Conservation (phyloP, 371 early-diverging fungal genomes). For the Circinella minor region DNA sequence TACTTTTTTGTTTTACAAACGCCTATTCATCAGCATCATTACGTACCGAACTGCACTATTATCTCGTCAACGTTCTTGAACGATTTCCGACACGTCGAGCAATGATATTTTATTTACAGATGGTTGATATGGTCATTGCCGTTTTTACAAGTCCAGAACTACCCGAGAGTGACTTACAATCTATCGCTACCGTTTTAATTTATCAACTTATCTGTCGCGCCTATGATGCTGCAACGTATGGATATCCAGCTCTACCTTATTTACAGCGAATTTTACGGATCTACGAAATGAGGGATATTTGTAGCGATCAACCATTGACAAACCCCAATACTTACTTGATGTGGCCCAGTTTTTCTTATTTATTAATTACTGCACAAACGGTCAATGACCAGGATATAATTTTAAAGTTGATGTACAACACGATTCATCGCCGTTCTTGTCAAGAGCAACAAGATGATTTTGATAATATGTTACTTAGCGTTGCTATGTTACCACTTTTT, state of each 20-base stretch:
- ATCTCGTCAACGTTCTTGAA: slow-evolving; percentile 11
- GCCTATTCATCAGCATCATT: background rate
- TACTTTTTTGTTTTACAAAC: slow-evolving; percentile 25
- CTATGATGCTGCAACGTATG: slow-evolving; percentile 25
- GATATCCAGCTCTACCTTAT: slow-evolving; percentile 22
- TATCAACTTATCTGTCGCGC: slow-evolving; percentile 28
- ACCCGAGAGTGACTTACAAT: slow-evolving; percentile 14
- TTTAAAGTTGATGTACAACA: slow-evolving; percentile 34
- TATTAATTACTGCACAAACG: slow-evolving; percentile 53
- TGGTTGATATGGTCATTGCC: slow-evolving; percentile 12
- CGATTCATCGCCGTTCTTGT: background rate
- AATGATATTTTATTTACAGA: slow-evolving; percentile 10
- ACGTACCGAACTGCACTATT: slow-evolving; percentile 4
- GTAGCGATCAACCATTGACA: slow-evolving; percentile 11
- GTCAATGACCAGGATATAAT: slow-evolving; percentile 49
- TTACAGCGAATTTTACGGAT: slow-evolving; percentile 24
- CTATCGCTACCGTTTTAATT: slow-evolving; percentile 19
- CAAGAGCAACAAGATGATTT: background rate
- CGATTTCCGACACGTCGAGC: slow-evolving; percentile 7
- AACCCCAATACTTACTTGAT: slow-evolving; percentile 20
- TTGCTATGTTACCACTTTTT: slow-evolving; percentile 59
- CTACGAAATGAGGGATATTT: slow-evolving; percentile 10
- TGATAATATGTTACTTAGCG: background rate
- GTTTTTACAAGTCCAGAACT: slow-evolving; percentile 13
- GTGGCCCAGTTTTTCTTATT: slow-evolving; percentile 49